phyloP scores from a whole-genome alignment of 306 rosid species.

The Cyamopsis tetragonoloba region DNA sequence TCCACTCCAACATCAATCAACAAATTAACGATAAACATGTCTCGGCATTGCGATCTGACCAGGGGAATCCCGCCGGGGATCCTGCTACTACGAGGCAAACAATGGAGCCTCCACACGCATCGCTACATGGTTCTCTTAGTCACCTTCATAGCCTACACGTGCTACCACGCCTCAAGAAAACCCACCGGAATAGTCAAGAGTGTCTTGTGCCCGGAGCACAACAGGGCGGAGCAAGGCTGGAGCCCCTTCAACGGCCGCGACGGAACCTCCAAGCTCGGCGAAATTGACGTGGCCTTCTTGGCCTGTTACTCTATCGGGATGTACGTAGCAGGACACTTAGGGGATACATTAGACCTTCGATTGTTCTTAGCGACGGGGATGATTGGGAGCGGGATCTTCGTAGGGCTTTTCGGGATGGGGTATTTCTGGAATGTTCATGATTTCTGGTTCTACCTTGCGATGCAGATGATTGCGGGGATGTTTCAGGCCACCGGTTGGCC shows the following conservation, averaged over 20 bases:
- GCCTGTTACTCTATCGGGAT: conserved; percentile 67
- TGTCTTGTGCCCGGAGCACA: conserved; percentile 50
- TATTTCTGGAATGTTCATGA: conserved; percentile 57
- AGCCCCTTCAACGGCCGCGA: conserved; percentile 57
- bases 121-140: conserved; percentile 53
- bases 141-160: conserved; percentile 67
- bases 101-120: conserved; percentile 52
- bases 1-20: background rate
- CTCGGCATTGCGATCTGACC: conserved; percentile 23
- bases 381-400: conserved; percentile 76
- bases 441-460: conserved; percentile 52
- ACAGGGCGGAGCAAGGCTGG: conserved; percentile 39
- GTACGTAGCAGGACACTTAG: conserved; percentile 77
- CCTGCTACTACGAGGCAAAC: conserved; percentile 40
- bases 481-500: conserved; percentile 95
- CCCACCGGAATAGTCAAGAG: conserved; percentile 67
- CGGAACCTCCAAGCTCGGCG: conserved; percentile 66
- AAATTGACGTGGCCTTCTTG: conserved; percentile 68
- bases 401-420: conserved; percentile 70
- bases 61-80: conserved; percentile 62
- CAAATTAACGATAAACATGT: conserved; percentile 12
- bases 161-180: conserved; percentile 82
- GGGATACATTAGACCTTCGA: conserved; percentile 61
- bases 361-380: conserved; percentile 57
- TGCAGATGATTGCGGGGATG: conserved; percentile 79